Conservation (phyloP, 306 rosid genomes). For the Acacia crassicarpa region DNA sequence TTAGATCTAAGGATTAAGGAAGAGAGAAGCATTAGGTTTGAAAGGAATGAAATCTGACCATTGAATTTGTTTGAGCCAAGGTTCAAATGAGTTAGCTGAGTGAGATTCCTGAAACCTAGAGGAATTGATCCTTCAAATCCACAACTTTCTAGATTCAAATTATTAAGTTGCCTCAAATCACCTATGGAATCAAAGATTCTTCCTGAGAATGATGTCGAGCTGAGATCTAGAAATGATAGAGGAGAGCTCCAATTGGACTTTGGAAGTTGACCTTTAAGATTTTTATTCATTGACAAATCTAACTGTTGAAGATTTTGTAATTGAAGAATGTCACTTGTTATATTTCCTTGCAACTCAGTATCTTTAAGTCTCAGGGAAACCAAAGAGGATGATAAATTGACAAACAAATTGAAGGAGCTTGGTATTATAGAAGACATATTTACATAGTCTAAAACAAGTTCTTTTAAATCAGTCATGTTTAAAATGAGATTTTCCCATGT, state of each 20-base stretch:
- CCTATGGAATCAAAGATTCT: not conserved
- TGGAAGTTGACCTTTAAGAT: not conserved
- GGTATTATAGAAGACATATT: not conserved
- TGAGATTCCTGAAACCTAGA: not conserved
- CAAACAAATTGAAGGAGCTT: not conserved
- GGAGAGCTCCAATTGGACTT: not conserved
- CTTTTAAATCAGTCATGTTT: not conserved
- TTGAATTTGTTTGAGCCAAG: not conserved
- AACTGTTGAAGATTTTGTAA: not conserved
- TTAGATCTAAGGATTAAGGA: not conserved
- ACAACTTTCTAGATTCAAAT: not conserved
- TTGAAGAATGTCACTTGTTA: not conserved
- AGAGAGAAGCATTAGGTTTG: not conserved
- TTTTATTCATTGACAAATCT: not conserved
- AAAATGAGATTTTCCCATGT: not conserved
- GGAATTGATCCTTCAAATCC: not conserved
- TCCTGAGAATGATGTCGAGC: not conserved
- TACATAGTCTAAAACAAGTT: not conserved
- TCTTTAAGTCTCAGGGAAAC: not conserved
- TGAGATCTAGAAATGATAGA: not conserved
- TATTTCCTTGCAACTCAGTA: not conserved
- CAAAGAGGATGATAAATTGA: not conserved
- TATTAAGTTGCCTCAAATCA: not conserved
- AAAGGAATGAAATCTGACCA: slow-evolving; percentile 22
- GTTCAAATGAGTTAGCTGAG: not conserved